Base-by-base conservation (phyloP, 2,329 filamentous ascomycete species). In the Arthroderma sp. region DNA sequence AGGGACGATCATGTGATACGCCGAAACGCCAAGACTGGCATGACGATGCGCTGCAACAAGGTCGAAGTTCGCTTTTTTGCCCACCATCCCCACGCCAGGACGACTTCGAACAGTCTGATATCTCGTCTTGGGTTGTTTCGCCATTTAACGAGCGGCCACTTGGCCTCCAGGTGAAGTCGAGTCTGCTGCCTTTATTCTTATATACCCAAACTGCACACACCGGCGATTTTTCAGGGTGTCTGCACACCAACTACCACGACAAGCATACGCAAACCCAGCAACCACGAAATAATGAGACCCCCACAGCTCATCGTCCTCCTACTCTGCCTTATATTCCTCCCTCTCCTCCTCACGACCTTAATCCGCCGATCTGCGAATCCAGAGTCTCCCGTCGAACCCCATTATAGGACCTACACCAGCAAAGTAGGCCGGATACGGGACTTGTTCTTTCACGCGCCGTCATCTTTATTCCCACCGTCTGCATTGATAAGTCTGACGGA, bases 401-500 rank as follows among this genome's bases (percentile, higher is more conserved):
- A 68, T 60, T 66, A 68, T 53, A 71, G 69, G 57, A 72, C 72
- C 59, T 43, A 41, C 39, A 31, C 19, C 25, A 44, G 28, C 25
- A 43, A 35, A 35, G 37, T 31, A 9, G 74, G 77, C 35, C 73
- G 79, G 57, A 69, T 84, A 52, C 74, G 74, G 58, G 76, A 79
- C 39, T 75, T 88, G 62, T 83, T 88, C 71, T 87, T 88, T 71
- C 83, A 83, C 59, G 78, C 84, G 4, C 85, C 91, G 0, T 88
- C 91, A 62, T 90, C 88, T 19, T 82, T 98, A 21, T 98, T 98
- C 69, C 91, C 91, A 3, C 91, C 91, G 2, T 95, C 93, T 62
- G 93, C 93, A 52, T 87, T 94, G 66, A 96, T 98, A 69, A 95
- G 88, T 71, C 80, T 98, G 61, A 95, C 91, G 67, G 90, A 97